Percentiles rank a stretch among this genome's conserved stretches.
These are phyloP conservation scores for Kodamaea fungicola DNA, from an alignment of 1,139 yeast species.

Conservation along the genomic window DNA sequence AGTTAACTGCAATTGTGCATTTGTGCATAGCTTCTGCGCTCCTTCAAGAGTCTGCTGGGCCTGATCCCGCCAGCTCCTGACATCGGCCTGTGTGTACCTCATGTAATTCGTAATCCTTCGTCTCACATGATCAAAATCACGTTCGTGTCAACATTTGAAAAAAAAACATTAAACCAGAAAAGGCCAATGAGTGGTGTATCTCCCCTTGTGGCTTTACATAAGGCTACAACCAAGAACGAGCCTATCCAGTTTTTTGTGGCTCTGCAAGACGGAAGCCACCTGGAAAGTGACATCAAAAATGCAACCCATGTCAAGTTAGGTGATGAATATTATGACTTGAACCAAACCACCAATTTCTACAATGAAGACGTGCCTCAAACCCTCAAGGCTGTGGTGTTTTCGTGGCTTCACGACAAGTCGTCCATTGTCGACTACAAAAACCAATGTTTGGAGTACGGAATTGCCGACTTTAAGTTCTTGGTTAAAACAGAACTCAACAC, in stretches of 20 bases:
- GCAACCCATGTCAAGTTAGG: constrained; percentile 38
- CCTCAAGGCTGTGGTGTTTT: constrained; percentile 67
- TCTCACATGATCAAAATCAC: constrained; percentile 1
- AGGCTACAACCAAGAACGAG: constrained; percentile 21
- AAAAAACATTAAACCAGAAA: constrained; percentile 1
- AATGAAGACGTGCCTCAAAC: constrained; percentile 50
- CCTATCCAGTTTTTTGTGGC: constrained; percentile 21
- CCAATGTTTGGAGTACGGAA: constrained; percentile 60
- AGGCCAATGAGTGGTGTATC: constrained; percentile 9
- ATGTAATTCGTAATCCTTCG: constrained; percentile 2
- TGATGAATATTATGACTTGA: constrained; percentile 26
- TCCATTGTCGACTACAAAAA: constrained; percentile 81
- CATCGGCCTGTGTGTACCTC: constrained; percentile 6
- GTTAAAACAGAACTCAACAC: constrained; percentile 82
- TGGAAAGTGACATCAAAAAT: constrained; percentile 27
- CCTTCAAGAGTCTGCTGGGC: constrained; percentile 27
- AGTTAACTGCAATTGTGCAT: constrained; percentile 31
- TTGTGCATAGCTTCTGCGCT: constrained; percentile 31
- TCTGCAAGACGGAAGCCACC: constrained; percentile 11
- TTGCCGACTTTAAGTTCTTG: constrained; percentile 74
- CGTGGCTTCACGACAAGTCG: constrained; percentile 75
- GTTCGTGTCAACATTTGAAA: background rate
- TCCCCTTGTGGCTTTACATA: constrained; percentile 13
- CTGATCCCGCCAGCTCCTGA: constrained; percentile 24
- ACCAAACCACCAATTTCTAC: constrained; percentile 53